Base-by-base conservation (phyloP, 2,329 filamentous ascomycete species). In the Endoconidiophora laricicola region DNA sequence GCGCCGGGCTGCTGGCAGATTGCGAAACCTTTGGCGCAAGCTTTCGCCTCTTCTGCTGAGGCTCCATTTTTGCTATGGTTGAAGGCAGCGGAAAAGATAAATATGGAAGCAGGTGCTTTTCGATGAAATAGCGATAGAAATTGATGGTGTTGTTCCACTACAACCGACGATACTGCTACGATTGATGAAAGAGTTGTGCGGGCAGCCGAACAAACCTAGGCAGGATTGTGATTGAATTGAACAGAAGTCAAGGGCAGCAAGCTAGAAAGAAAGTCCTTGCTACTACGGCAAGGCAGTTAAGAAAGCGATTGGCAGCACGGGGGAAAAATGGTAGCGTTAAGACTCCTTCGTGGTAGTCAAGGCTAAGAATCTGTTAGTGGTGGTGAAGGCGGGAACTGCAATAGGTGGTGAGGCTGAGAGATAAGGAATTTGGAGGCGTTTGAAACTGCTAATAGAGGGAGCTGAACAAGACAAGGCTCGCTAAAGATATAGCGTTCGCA, bases 41-140 rank as follows among this genome's bases (percentile, higher is more conserved):
- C 61, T 67, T 67, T 58, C 66, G 63, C 59, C 65, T 65, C 55
- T 68, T 68, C 53, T 57, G 65, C 43, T 63, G 64, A 55, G 65
- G 65, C 60, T 68, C 66, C 66, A 68, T 68, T 57, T 33, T 7
- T 18, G 22, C 16, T 18, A 14, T 45, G 18, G 43, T 26, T 12
- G 5, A 33, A 3, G 33, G 36, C 12, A 12, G 20, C 36, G 40
- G 24, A 10, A 33, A 39, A 22, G 46, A 39, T 14, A 49, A 18
- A 37, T 37, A 46, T 50, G 42, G n/a, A 40, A 45, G 33, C 33
- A 23, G 38, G 36, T 36, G 37, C 20, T 45, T 18, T 37, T 22
- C n/a, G 29, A 37, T 38, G 33, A 33, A 33, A 33, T 9, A 33
- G 26, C 7, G 26, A 33, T 33, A 10, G 26, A 33, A 33, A 33